Percentiles rank a stretch among this genome's conserved stretches.
Conservation (phyloP, 768 basidiomycete species). For the Xerocomus brunneocitrinus region DNA sequence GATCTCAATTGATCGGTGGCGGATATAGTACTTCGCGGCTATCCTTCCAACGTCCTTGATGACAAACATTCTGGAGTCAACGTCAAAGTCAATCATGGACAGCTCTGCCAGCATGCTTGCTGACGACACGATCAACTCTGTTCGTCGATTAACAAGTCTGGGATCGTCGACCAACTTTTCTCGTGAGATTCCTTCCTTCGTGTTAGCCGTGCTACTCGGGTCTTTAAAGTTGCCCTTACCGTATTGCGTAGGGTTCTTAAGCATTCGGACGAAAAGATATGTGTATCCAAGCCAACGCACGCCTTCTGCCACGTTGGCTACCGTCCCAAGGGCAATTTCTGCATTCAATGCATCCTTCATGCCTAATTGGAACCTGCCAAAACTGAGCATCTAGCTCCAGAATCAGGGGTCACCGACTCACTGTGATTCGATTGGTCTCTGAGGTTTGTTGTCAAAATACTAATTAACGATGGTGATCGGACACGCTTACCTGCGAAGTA, state of each 20-base stretch:
- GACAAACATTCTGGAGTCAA: slow-evolving; percentile 50
- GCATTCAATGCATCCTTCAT: slow-evolving; percentile 92
- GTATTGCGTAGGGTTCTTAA: slow-evolving; percentile 82
- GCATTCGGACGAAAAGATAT: slow-evolving; percentile 93
- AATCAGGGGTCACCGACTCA: slow-evolving; percentile 33
- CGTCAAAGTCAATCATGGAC: slow-evolving; percentile 80
- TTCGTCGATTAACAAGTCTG: slow-evolving; percentile 63
- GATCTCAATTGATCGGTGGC: slow-evolving; percentile 76
- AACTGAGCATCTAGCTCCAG: not conserved
- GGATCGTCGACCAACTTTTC: slow-evolving; percentile 69
- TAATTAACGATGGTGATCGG: not conserved
- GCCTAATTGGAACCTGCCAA: slow-evolving; percentile 66
- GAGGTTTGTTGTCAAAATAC: slow-evolving; percentile 3
- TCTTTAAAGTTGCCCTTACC: slow-evolving; percentile 40
- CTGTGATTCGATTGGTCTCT: slow-evolving; percentile 97
- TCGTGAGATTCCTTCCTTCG: slow-evolving; percentile 60
- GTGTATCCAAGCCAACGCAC: slow-evolving; percentile 96
- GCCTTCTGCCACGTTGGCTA: slow-evolving; percentile 79
- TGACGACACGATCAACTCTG: slow-evolving; percentile 60
- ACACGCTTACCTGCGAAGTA: slow-evolving; percentile 65
- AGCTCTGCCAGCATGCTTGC: slow-evolving; percentile 62
- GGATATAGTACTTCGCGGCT: slow-evolving; percentile 95
- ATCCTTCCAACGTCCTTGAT: slow-evolving; percentile 94
- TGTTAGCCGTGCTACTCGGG: slow-evolving; percentile 1
- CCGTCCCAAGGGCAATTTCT: slow-evolving; percentile 92